These are phyloP conservation scores for Calophaca sinica DNA, from an alignment of 306 rosid genomes.

Conservation along the genomic window DNA sequence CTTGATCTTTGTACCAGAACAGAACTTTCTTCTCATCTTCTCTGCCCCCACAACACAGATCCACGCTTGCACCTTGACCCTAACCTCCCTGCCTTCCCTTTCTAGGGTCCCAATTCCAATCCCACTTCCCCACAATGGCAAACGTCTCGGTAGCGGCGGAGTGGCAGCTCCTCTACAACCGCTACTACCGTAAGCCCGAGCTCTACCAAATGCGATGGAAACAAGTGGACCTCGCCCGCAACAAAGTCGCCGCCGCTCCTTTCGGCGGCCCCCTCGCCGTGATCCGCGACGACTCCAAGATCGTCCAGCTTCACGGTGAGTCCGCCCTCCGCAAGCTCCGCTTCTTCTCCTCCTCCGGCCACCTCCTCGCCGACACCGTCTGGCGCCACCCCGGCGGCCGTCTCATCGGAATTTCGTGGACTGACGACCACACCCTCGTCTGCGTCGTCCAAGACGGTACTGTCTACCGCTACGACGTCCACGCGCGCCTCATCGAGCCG, in stretches of 20 bases:
- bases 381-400: constrained; percentile 94
- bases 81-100: background rate
- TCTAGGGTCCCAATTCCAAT: background rate
- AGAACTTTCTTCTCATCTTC: no score
- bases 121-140: constrained; percentile 58
- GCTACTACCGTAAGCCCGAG: constrained; percentile 91
- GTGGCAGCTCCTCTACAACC: constrained; percentile 97
- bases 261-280: constrained; percentile 93
- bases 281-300: constrained; percentile 97
- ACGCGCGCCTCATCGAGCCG: constrained; percentile 71
- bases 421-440: constrained; percentile 78
- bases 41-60: background rate
- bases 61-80: background rate
- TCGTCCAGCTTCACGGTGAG: constrained; percentile 95
- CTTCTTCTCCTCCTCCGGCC: constrained; percentile 80
- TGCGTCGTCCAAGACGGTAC: constrained; percentile 96
- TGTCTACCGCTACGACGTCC: constrained; percentile 75
- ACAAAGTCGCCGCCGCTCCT: constrained; percentile 91
- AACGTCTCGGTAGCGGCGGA: constrained; percentile 97
- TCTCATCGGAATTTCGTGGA: constrained; percentile 82
- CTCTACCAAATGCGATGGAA: constrained; percentile 80
- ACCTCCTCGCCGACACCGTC: constrained; percentile 70
- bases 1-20: no score
- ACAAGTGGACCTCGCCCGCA: constrained; percentile 84
- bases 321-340: constrained; percentile 97